Percentiles rank a stretch among this genome's conserved stretches.
Conservation (phyloP, 768 basidiomycete genomes). For the Suillus sp. region DNA sequence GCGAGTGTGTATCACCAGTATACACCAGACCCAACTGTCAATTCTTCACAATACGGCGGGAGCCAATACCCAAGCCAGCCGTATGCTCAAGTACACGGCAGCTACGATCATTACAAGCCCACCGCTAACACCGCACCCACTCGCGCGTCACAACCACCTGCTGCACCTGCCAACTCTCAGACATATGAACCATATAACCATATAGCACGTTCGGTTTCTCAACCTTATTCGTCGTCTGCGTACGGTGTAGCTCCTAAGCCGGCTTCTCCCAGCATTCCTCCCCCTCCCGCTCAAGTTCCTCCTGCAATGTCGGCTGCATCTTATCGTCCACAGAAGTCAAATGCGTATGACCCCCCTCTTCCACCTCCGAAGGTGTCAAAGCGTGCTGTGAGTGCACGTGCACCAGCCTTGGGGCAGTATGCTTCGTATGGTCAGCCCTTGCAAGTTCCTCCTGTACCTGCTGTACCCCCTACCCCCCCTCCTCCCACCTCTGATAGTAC, state of each 20-base stretch:
- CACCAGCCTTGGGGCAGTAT: slow-evolving; percentile 17
- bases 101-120: slow-evolving; percentile 42
- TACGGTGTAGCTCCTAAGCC: slow-evolving; percentile 18
- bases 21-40: slow-evolving; percentile 20
- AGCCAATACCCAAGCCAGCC: slow-evolving; percentile 22
- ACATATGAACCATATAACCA: slow-evolving; percentile 34
- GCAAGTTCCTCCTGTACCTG: slow-evolving; percentile 23
- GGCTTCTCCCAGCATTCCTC: slow-evolving; percentile 22
- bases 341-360: slow-evolving; percentile 81
- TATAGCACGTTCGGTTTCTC: slow-evolving; percentile 27
- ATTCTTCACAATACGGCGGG: slow-evolving; percentile 20
- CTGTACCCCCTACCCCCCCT: slow-evolving; percentile 7
- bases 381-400: slow-evolving; percentile 31
- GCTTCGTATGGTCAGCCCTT: slow-evolving; percentile 15
- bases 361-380: slow-evolving; percentile 47
- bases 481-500: neutral
- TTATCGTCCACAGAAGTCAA: slow-evolving; percentile 64
- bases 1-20: slow-evolving; percentile 30
- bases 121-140: slow-evolving; percentile 25
- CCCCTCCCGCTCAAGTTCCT: slow-evolving; percentile 30
- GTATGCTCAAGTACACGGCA: slow-evolving; percentile 13
- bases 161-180: slow-evolving; percentile 23
- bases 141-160: slow-evolving; percentile 24
- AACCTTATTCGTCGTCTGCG: slow-evolving; percentile 25
- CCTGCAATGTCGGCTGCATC: slow-evolving; percentile 45